Conservation (phyloP, 441 rosid genomes). For the Raphanus hybrid region DNA sequence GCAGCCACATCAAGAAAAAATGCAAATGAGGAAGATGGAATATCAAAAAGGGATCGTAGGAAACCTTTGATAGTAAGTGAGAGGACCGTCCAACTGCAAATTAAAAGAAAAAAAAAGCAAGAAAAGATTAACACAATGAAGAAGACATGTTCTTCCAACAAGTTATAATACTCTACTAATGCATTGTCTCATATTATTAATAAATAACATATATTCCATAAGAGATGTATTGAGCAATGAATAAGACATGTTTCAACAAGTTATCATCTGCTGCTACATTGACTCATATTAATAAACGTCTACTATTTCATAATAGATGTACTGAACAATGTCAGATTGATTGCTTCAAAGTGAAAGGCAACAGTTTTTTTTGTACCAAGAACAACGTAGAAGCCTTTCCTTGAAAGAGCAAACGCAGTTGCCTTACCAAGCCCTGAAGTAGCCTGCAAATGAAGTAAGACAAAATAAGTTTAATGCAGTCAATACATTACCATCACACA, state of each 20-base stretch:
- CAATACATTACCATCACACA: background rate
- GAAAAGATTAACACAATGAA: slow-evolving; percentile 23
- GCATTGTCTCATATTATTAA: slow-evolving; percentile 17
- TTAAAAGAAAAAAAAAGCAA: slow-evolving; percentile 19
- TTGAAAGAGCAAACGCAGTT: slow-evolving; percentile 76
- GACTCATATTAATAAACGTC: background rate
- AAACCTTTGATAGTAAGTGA: slow-evolving; percentile 60
- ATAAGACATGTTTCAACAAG: background rate
- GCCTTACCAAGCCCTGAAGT: slow-evolving; percentile 89
- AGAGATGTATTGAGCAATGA: background rate
- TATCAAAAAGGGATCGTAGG: background rate
- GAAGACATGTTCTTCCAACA: slow-evolving; percentile 23
- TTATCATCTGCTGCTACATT: background rate
- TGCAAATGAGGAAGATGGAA: background rate
- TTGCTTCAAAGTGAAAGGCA: slow-evolving; percentile 12
- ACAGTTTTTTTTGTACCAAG: slow-evolving; percentile 56
- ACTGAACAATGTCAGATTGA: background rate
- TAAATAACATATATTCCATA: slow-evolving; percentile 1
- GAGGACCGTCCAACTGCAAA: slow-evolving; percentile 80
- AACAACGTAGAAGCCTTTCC: slow-evolving; percentile 70
- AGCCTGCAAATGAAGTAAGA: slow-evolving; percentile 46
- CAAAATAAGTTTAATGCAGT: background rate
- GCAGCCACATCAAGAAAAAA: slow-evolving; percentile 11
- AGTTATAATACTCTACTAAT: slow-evolving; percentile 8
- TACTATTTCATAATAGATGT: background rate